These are phyloP conservation scores for Microcyclosporella mali DNA, from an alignment of 2,329 filamentous ascomycete species.

Conservation along the genomic window DNA sequence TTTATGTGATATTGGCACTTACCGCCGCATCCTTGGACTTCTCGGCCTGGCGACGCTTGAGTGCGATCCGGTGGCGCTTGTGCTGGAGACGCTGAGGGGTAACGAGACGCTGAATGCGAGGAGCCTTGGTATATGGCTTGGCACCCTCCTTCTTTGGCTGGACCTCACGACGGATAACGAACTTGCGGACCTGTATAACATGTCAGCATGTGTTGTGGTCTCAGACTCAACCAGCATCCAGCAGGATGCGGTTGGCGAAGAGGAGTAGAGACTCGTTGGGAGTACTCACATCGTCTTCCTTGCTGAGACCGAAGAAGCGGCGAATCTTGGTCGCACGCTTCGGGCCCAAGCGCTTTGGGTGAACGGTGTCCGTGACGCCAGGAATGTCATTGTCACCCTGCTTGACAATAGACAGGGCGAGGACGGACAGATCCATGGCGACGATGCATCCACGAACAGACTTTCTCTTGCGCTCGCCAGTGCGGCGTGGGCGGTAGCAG, in stretches of 20 bases:
- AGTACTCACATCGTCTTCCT: conserved; percentile 99
- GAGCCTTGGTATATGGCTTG: conserved; percentile 98
- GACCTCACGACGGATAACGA: conserved; percentile 98
- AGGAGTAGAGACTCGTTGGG: conserved; percentile 39
- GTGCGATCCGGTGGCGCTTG: conserved; percentile 96
- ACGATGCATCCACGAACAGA: conserved; percentile 98
- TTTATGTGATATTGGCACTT: conserved; percentile 42
- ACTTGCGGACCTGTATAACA: conserved; percentile 79
- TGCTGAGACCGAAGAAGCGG: conserved; percentile 99
- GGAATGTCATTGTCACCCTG: conserved; percentile 92
- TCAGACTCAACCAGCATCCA: conserved; percentile 26
- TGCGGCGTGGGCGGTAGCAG: conserved; percentile 97
- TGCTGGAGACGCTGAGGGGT: conserved; percentile 99
- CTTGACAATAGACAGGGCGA: conserved; percentile 95
- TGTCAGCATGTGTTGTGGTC: conserved; percentile 26
- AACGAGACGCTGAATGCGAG: conserved; percentile 99
- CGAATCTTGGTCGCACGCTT: conserved; percentile 99
- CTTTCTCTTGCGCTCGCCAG: conserved; percentile 99
- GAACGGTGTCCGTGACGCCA: conserved; percentile 93
- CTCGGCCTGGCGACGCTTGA: conserved; percentile 97
- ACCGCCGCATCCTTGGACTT: conserved; percentile 98
- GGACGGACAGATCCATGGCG: conserved; percentile 86
- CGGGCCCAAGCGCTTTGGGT: conserved; percentile 98
- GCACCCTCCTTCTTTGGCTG: conserved; percentile 96
- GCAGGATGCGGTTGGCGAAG: conserved; percentile 50